Conservation (phyloP, 768 basidiomycete genomes). For the Leucosporidium scottii region DNA sequence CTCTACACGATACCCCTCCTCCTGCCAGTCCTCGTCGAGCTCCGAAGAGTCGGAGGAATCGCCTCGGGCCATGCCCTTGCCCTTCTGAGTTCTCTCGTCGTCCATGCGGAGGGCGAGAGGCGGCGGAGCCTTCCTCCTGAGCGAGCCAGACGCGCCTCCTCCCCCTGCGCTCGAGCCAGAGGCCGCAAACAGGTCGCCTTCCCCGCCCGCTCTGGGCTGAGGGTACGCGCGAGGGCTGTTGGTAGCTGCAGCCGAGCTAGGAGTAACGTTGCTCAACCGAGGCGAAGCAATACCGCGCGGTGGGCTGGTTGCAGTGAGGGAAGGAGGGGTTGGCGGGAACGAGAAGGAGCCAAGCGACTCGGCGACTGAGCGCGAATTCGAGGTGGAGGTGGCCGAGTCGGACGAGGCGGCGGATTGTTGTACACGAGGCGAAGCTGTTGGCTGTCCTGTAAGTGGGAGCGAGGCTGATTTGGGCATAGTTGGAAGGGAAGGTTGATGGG, state of each 20-base stretch:
- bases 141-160: background rate
- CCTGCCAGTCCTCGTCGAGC: background rate
- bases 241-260: background rate
- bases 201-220: background rate
- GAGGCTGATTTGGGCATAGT: background rate
- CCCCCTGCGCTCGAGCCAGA: too few species aligned
- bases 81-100: background rate
- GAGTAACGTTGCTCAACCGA: background rate
- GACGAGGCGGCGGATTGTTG: background rate
- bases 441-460: background rate
- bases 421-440: background rate
- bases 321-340: background rate
- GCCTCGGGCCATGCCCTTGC: background rate
- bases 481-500: background rate
- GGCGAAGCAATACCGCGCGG: background rate
- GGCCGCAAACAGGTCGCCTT: too few species aligned
- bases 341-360: background rate
- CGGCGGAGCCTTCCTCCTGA: constrained; percentile 11
- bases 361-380: background rate
- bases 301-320: background rate
- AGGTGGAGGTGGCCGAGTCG: background rate
- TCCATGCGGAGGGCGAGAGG: constrained; percentile 18
- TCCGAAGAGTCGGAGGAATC: background rate
- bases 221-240: background rate
- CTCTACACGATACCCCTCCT: background rate